Conservation (phyloP, 371 early-diverging fungal genomes). For the Mortierella sp. region DNA sequence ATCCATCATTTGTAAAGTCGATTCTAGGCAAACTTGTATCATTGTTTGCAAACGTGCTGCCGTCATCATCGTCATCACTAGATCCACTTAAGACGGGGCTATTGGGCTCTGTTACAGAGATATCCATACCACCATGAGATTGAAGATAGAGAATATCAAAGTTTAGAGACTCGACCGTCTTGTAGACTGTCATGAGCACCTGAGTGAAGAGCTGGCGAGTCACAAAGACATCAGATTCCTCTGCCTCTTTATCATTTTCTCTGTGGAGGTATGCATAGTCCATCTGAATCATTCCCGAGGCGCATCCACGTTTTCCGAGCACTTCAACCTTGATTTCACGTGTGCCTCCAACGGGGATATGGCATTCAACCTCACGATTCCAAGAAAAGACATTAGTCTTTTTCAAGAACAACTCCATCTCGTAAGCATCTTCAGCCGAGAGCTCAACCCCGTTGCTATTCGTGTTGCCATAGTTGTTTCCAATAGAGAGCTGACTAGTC, state of each 20-base stretch:
- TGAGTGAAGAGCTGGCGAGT: slow-evolving; percentile 79
- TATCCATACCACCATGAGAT: slow-evolving; percentile 55
- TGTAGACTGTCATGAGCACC: slow-evolving; percentile 79
- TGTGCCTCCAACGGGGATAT: slow-evolving; percentile 69
- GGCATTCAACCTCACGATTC: slow-evolving; percentile 62
- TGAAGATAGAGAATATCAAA: slow-evolving; percentile 75
- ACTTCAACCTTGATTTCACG: slow-evolving; percentile 73
- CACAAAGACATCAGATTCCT: slow-evolving; percentile 63
- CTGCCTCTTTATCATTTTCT: slow-evolving; percentile 26
- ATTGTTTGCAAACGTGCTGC: slow-evolving; percentile 7
- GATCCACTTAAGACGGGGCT: slow-evolving; percentile 20
- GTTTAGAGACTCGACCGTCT: slow-evolving; percentile 72
- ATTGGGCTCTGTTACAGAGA: slow-evolving; percentile 38
- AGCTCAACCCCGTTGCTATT: slow-evolving; percentile 61
- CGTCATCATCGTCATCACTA: slow-evolving; percentile 8
- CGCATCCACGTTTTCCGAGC: slow-evolving; percentile 83
- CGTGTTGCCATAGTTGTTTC: slow-evolving; percentile 53
- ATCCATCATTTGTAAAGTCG: slow-evolving; percentile 53
- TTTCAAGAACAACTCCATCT: slow-evolving; percentile 77
- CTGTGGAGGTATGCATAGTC: slow-evolving; percentile 77
- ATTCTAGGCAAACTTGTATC: slow-evolving; percentile 28
- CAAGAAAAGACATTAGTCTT: slow-evolving; percentile 76
- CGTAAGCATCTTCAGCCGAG: slow-evolving; percentile 79
- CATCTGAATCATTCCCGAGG: slow-evolving; percentile 79
- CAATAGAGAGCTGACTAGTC: slow-evolving; percentile 50